Evolutionary conservation across 176 grass and related monocot species (phyloP), one percentile per base, ranked within the genome.

Genomic region (Rhynchospora breviuscula): DNA sequence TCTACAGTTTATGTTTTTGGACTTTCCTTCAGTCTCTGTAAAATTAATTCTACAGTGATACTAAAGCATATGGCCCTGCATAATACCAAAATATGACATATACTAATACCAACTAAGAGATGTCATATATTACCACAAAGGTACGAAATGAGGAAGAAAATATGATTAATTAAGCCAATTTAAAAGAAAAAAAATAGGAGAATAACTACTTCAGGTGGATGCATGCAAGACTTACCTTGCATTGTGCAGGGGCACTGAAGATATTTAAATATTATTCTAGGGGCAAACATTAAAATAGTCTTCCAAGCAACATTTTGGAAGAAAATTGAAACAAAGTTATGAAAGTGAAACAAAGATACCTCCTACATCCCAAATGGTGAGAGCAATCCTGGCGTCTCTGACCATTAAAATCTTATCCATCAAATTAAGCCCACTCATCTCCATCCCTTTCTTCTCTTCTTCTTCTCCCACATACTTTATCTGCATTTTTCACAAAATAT

Each of bases 301-400:
- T 6, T 31, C 7, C 47, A 53, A 77, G 12, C 13, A 77, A 77
- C 17, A 6, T 54, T 23, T 54, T 2, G 6, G 22, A 22, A 70
- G 45, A 11, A 2, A 35, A 78, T 17, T 6, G 8, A 59, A 80
- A 25, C 43, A 17, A 35, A 56, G 72, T 77, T 31, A 21, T 29
- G 72, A 77, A 31, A 77, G 49, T 23, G 18, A 58, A 79, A 61
- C 15, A 15, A 54, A 44, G 9, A 79, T 89, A 98, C 95, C 95
- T 89, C 87, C 93, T 6, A 98, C 95, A 75, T 98, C 95, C 95
- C 95, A 98, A 79, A 98, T 93, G 71, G 84, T 95, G 67, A 91
- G 92, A 14, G 89, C 91, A 82, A 98, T 94, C 82, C 87, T 87
- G 17, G 89, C 95, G 43, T 85, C 95, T 47, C 89, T 73, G 70